Evolutionary conservation across 768 basidiomycete genomes (phyloP), one percentile per base, ranked within the genome.

Genomic region (Trametes villosa): DNA sequence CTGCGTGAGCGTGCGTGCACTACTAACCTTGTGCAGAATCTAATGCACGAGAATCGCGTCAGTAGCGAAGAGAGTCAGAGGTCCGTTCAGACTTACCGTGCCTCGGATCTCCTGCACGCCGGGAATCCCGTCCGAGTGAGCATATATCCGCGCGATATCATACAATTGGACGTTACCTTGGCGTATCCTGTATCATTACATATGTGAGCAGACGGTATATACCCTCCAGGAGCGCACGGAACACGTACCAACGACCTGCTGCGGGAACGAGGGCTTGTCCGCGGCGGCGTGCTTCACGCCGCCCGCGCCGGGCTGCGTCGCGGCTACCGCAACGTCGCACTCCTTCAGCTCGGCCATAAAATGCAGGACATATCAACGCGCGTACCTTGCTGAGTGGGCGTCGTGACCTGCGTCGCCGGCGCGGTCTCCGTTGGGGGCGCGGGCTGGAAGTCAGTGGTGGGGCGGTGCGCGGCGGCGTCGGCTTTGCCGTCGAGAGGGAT

Each of bases 321-420:
- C 56, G 20, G 56, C 61, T 27, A n/a, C 9, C 18, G 18, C 27
- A 4, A 45, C n/a, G n/a, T 11, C 17, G 3, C 6, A 11, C 17
- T 44, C 9, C 6, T 26, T 2, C 18, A 12, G 20, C 22, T 8
- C 7, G 22, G 12, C 36, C 4, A 38, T 4, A 38, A 22, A 1
- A 40, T 13, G 36, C 9, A 41, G 15, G 26, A 4, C 18, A 11
- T 47, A 7, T 7, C 8, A 8, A 34, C 33, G 7, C 33, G 15
- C 31, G n/a, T 20, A 62, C 61, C 61, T 53, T 62, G 61, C 36
- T 62, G 61, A 1, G 61, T 29, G 3, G 61, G 61, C 2, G 61
- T 62, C 4, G 50, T 31, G 4, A 62, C 61, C 29, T 57, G 44
- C 1, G 61, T 62, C 18, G 61, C 34, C 17, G 33, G 31, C 0